Evolutionary conservation across 192 early-diverging fungal genomes (phyloP), one percentile per base, ranked within the genome.

Genomic region (Coemansia sp.): DNA sequence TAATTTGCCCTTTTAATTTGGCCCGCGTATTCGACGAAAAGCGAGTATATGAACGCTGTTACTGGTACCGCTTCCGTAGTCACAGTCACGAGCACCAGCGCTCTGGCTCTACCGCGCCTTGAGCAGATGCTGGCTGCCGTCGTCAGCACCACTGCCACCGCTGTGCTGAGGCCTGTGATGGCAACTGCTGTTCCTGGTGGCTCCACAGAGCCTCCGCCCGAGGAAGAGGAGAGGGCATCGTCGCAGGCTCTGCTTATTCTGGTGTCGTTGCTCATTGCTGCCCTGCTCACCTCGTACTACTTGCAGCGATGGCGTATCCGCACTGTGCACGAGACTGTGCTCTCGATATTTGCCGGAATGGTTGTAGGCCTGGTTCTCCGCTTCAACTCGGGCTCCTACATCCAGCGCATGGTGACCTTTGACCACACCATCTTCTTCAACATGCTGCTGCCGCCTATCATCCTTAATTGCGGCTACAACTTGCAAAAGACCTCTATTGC

Each of bases 401-500:
- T 96, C 41, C 88, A 89, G 66, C 78, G 90, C 39, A 91, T 95
- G 84, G 91, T 98, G 22, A 90, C 90, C n/a, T 97, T 98, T 69
- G 89, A 95, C 65, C 89, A 90, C 70, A 88, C 88, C 0, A 91
- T 94, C 55, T 99, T 99, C 69, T 99, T 99, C 87, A 99, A 97
- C 75, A 76, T 99, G 64, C 71, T 99, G 7, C 86, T 99, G 59
- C 97, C 97, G 18, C 97, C 97, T 3, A 98, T 99, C 65, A 98
- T 99, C 70, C 84, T 99, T 18, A 94, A 97, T 73, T 96, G 94
- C 38, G 97, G 97, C 11, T 99, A 95, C 73, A 93, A 95, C 62
- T 84, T 99, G 85, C 94, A 98, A 65, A 88, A 91, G 80, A 84
- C 87, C 71, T 86, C 86, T 32, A 93, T 98, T 69, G 95, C 95